These are phyloP conservation scores for Discostella pseudostelligera DNA, from an alignment of 108 stramenopile genomes.

Conservation along the genomic window DNA sequence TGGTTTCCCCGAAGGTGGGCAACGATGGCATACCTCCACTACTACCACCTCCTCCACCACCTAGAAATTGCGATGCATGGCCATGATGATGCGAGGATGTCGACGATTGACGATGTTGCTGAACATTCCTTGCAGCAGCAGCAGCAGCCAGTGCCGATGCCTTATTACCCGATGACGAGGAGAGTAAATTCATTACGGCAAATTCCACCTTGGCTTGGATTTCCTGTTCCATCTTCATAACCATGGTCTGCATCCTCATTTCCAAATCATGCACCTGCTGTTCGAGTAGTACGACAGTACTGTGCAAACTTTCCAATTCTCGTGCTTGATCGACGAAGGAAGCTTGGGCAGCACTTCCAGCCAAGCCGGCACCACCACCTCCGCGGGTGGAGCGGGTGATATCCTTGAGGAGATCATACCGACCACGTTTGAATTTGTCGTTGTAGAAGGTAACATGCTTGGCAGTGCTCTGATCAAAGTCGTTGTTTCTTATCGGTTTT, in stretches of 20 bases:
- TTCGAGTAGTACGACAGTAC: conserved; percentile 60
- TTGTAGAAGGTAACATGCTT: conserved; percentile 89
- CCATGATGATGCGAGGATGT: background rate
- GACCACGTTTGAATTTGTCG: conserved; percentile 83
- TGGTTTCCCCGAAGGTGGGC: too few relatives aligned
- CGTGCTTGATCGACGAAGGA: conserved; percentile 48
- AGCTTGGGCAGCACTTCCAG: conserved; percentile 7
- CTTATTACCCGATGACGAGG: background rate
- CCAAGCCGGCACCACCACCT: conserved; percentile 35
- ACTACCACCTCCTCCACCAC: too few relatives aligned
- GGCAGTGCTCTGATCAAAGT: conserved; percentile 74
- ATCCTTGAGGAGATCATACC: conserved; percentile 71
- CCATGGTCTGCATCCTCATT: background rate
- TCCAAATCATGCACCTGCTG: conserved; percentile 31
- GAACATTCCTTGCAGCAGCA: background rate
- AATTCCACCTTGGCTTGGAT: conserved; percentile 30
- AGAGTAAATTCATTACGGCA: conserved; percentile 29
- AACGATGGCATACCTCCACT: too few relatives aligned
- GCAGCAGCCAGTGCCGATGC: conserved; percentile 4
- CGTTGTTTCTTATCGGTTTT: conserved; percentile 84
- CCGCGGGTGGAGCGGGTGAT: conserved; percentile 84
- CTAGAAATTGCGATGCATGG: too few relatives aligned
- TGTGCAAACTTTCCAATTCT: conserved; percentile 65
- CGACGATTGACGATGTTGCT: background rate
- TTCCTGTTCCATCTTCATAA: conserved; percentile 16